These are phyloP conservation scores for Metschnikowia amazonensis DNA, from an alignment of 805 yeast species.

Conservation along the genomic window DNA sequence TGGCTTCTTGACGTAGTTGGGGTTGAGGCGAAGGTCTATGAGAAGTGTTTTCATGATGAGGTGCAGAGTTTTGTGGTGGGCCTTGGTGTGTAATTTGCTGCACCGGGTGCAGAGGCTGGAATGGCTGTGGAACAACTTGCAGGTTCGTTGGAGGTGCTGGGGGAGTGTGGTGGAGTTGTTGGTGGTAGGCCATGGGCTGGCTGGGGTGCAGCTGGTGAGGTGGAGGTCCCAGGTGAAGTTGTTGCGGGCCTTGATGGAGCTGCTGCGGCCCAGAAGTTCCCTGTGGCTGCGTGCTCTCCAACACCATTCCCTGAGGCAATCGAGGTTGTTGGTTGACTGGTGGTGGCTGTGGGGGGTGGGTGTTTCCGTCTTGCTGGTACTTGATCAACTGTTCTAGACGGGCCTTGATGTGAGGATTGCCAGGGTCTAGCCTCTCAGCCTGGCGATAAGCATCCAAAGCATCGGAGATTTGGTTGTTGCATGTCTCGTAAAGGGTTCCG, in stretches of 20 bases:
- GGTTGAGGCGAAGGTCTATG: constrained; percentile 6
- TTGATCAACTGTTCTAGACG: constrained; percentile 81
- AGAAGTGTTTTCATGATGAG: constrained; percentile 8
- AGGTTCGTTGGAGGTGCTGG: constrained; percentile 16
- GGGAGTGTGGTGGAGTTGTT: constrained; percentile 12
- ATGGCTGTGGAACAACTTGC: constrained; percentile 12
- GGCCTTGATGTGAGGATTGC: constrained; percentile 89
- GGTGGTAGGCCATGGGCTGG: constrained; percentile 10
- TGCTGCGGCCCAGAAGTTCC: constrained; percentile 14
- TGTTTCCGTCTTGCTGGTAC: constrained; percentile 66
- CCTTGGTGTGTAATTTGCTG: not conserved
- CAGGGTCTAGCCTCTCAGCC: constrained; percentile 93
- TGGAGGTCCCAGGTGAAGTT: constrained; percentile 13
- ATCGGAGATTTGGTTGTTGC: constrained; percentile 91
- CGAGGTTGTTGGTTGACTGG: constrained; percentile 61
- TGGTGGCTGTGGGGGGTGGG: constrained; percentile 63
- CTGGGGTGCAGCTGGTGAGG: constrained; percentile 15
- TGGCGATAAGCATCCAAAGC: constrained; percentile 96
- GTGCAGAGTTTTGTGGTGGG: constrained; percentile 1
- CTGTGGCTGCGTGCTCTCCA: constrained; percentile 39
- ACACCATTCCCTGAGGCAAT: constrained; percentile 62
- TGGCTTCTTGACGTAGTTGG: constrained; percentile 6
- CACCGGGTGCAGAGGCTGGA: constrained; percentile 5
- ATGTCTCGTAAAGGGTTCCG: constrained; percentile 94
- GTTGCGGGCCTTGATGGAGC: constrained; percentile 10